These are phyloP conservation scores for Calonectria leucothoes DNA, from an alignment of 2,329 filamentous ascomycete species.

Conservation along the genomic window DNA sequence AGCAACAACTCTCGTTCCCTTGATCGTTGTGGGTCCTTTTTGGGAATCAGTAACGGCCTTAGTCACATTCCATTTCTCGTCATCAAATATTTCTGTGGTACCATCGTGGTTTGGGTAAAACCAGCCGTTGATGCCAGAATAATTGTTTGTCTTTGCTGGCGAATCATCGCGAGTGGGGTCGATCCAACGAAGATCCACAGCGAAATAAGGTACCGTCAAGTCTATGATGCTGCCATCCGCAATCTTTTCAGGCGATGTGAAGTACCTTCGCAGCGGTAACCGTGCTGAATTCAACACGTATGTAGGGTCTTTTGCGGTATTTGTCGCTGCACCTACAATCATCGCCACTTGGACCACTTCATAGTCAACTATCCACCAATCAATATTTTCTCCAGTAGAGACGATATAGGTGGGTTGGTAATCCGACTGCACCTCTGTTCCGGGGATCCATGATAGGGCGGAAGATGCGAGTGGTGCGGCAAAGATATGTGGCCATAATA, in stretches of 20 bases:
- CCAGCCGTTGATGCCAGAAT: neutral
- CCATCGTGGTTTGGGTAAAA: conserved; percentile 1
- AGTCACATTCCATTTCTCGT: neutral
- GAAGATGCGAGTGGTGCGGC: conserved; percentile 4
- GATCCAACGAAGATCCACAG: neutral
- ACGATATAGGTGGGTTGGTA: neutral
- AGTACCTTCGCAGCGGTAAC: neutral
- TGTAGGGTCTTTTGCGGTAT: neutral
- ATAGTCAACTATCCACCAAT: too few relatives aligned
- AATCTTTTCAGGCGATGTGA: neutral
- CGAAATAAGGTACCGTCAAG: neutral
- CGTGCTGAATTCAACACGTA: neutral
- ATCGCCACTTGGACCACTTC: neutral
- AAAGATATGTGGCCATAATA: conserved; percentile 1
- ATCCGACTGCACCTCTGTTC: neutral
- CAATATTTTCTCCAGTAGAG: neutral
- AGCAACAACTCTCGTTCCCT: conserved; percentile 1
- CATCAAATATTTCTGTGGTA: neutral
- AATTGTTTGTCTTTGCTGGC: neutral
- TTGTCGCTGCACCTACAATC: neutral
- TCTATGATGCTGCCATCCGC: neutral
- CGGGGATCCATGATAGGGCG: conserved; percentile 1
- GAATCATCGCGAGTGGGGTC: neutral
- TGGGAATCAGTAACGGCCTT: neutral
- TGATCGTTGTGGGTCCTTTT: neutral